A percentile compares a stretch with the other conserved stretches of the same genome.
Conservation (phyloP, 768 basidiomycete species). For the Termitomyces sp. region DNA sequence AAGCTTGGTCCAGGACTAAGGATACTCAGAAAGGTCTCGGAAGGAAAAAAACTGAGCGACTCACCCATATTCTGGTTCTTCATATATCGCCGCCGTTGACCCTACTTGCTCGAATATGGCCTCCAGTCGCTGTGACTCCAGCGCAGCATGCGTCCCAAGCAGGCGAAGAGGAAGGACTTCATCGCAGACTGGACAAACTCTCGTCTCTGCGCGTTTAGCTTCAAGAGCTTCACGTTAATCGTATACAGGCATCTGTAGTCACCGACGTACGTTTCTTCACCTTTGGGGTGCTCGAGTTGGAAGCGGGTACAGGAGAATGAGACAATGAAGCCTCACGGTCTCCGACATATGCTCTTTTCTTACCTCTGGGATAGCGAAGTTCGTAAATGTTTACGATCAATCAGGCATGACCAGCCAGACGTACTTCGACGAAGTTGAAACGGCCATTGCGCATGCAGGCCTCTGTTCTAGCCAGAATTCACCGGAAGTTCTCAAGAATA, state of each 20-base stretch:
- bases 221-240: conserved; percentile 2
- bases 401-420: conserved; percentile 4
- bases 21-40: background rate
- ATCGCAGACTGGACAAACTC: conserved; percentile 70
- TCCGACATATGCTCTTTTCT: conserved; percentile 44
- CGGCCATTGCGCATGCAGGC: conserved; percentile 13
- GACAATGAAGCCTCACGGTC: conserved; percentile 26
- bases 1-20: conserved; percentile 30
- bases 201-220: conserved; percentile 76
- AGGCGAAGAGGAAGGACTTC: conserved; percentile 72
- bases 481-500: conserved; percentile 1
- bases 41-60: conserved; percentile 11
- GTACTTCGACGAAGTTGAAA: conserved; percentile 28
- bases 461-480: conserved; percentile 1
- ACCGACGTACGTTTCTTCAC: conserved; percentile 47
- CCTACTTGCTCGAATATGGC: conserved; percentile 64
- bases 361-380: conserved; percentile 32
- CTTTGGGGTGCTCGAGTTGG: conserved; percentile 21
- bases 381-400: conserved; percentile 10
- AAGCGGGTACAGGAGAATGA: conserved; percentile 30
- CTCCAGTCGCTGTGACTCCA: conserved; percentile 69
- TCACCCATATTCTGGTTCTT: conserved; percentile 55
- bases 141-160: conserved; percentile 56
- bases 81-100: conserved; percentile 51
- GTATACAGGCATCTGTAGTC: background rate